Evolutionary conservation across 2,329 filamentous ascomycete genomes (phyloP), one percentile per base, ranked within the genome.

Genomic region (Neonectria magnoliae): DNA sequence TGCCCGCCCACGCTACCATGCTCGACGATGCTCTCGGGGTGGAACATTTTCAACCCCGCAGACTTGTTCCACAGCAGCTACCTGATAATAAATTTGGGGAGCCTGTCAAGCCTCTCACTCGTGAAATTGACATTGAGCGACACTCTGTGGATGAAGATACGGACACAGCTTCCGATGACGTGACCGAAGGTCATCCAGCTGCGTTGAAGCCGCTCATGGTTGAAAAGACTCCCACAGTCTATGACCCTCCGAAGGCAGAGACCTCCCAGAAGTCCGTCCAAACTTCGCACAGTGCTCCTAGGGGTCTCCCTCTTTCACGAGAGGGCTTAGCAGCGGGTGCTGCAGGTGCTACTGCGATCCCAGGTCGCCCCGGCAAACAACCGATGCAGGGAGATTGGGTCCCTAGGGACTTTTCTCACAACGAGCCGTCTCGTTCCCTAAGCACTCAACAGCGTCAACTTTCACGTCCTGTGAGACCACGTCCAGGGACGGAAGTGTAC

Each of bases 401-500:
- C 13, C 38, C 53, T 4, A 53, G 45, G n/a, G 64, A 63, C 14
- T 45, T 62, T 9, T 64, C 64, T 55, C 66, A 69, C 5, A 13
- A 64, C 18, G 70, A 73, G 25, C 71, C 69, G 13, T 68, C 71
- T 36, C 69, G 69, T 25, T 69, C 71, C 14, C 66, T 73, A 22
- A 60, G 72, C 57, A 73, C 71, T 6, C 71, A 72, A 55, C 64
- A 70, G 51, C 71, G 73, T 44, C 62, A 64, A 10, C 66, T 68
- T 38, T 55, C 69, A 33, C 64, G 64, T 44, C 64, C 71, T 13
- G 18, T 63, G 14, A 73, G 65, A 22, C 57, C 68, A 47, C 71
- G 71, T 14, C 71, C 71, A 5, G 68, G 64, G 11, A 73, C 71
- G 38, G 71, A 73, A 56, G 61, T 73, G n/a, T 73, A 71, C 10